Conservation (phyloP, 2,329 filamentous ascomycete genomes). For the Scleromitrula shiraiana region DNA sequence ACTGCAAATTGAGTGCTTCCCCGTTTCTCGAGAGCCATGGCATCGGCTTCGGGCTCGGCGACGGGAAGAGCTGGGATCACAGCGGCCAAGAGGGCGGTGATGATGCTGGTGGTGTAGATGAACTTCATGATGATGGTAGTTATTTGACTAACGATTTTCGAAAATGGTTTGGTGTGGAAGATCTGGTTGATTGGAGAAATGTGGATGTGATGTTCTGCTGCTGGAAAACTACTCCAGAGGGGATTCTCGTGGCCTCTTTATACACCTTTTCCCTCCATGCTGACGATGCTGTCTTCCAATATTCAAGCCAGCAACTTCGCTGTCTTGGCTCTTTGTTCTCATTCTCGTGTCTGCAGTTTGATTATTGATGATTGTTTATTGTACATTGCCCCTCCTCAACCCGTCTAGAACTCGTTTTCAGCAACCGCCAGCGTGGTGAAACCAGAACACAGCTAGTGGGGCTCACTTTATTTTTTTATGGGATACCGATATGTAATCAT, state of each 20-base stretch:
- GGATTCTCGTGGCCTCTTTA: neutral
- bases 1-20: neutral
- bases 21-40: neutral
- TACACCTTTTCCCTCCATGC: neutral
- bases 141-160: neutral
- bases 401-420: neutral
- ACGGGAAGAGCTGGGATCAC: neutral
- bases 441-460: neutral
- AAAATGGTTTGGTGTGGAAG: neutral
- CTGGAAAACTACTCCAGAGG: neutral
- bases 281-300: neutral
- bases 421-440: neutral
- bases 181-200: neutral
- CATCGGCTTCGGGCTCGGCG: neutral
- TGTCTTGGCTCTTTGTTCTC: neutral
- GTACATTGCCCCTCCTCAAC: neutral
- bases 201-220: neutral
- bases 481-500: neutral
- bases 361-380: neutral
- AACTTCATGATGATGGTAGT: neutral
- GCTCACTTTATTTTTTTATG: neutral
- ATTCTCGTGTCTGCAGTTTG: neutral
- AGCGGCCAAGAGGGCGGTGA: constrained; percentile 2
- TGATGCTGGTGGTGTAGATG: constrained; percentile 3
- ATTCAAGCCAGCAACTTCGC: neutral